Percentiles rank a stretch among this genome's conserved stretches.
Conservation (phyloP, 305 asterid species). For the Coffea humblotiana region DNA sequence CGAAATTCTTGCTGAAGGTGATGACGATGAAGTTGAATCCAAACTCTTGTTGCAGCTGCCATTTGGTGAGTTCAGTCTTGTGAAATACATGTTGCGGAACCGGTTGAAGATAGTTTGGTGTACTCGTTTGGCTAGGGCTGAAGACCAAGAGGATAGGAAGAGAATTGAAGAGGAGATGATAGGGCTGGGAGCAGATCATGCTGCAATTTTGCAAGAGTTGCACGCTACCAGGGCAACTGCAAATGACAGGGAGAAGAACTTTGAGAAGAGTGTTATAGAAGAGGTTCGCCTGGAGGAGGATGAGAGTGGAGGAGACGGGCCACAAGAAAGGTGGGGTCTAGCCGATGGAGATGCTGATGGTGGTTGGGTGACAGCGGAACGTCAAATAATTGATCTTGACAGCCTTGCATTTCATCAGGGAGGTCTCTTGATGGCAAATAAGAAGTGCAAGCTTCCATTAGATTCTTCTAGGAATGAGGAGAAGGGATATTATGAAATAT, state of each 20-base stretch:
- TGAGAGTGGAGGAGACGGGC: conserved; percentile 61
- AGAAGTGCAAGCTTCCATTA: conserved; percentile 73
- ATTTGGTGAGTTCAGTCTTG: conserved; percentile 72
- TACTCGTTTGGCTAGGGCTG: conserved; percentile 91
- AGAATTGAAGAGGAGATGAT: conserved; percentile 89
- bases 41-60: conserved; percentile 81
- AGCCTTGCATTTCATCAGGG: conserved; percentile 75
- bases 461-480: conserved; percentile 60
- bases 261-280: conserved; percentile 88
- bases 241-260: conserved; percentile 80
- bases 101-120: conserved; percentile 92
- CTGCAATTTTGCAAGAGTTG: conserved; percentile 82
- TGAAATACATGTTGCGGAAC: conserved; percentile 70
- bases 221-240: conserved; percentile 94
- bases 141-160: conserved; percentile 78
- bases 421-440: conserved; percentile 74
- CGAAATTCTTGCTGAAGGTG: conserved; percentile 83
- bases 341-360: conserved; percentile 80
- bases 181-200: conserved; percentile 62
- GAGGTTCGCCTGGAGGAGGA: conserved; percentile 86
- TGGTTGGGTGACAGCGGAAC: conserved; percentile 79
- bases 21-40: conserved; percentile 83
- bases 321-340: conserved; percentile 39
- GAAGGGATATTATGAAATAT: conserved; percentile 91
- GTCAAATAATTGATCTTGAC: conserved; percentile 81